Percentiles rank a stretch among this genome's conserved stretches.
Conservation (phyloP, 2,329 filamentous ascomycete species). For the Diaporthe australafricana region DNA sequence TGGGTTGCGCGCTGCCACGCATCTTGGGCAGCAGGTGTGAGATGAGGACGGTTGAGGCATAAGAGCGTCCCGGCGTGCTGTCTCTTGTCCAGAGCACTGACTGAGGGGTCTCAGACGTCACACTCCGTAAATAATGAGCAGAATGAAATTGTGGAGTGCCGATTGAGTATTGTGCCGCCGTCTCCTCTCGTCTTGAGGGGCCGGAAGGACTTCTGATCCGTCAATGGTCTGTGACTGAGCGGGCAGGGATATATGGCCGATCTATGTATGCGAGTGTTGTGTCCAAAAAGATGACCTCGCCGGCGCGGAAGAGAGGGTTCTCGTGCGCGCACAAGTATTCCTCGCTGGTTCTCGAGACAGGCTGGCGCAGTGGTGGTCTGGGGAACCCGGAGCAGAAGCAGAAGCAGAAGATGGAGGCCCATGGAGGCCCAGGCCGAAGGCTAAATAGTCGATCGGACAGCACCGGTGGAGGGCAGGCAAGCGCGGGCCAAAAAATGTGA, state of each 20-base stretch:
- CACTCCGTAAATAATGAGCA: not conserved
- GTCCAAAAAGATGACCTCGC: not conserved
- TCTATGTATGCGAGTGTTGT: not conserved
- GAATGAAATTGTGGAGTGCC: not conserved
- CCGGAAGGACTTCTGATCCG: not conserved
- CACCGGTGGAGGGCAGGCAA: not conserved
- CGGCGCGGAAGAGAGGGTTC: not conserved
- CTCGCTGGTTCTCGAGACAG: not conserved
- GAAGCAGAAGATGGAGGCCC: not conserved
- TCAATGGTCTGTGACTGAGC: not conserved
- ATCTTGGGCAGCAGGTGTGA: not conserved
- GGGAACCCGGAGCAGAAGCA: not conserved
- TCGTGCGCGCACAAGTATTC: not conserved
- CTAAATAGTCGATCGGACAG: conserved; percentile 16
- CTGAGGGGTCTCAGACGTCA: not conserved
- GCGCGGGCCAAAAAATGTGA: not conserved
- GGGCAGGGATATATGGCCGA: not conserved
- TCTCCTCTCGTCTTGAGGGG: not conserved
- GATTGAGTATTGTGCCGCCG: not conserved
- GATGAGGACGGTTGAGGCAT: not conserved
- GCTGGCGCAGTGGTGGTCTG: not conserved
- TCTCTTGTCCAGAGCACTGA: not conserved
- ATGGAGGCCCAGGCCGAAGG: not conserved
- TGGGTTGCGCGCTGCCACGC: conserved; percentile 38
- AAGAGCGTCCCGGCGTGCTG: not conserved